Evolutionary conservation across 345 rosid species (phyloP), one percentile per base, ranked within the genome.

Genomic region (Trapa bicornis): DNA sequence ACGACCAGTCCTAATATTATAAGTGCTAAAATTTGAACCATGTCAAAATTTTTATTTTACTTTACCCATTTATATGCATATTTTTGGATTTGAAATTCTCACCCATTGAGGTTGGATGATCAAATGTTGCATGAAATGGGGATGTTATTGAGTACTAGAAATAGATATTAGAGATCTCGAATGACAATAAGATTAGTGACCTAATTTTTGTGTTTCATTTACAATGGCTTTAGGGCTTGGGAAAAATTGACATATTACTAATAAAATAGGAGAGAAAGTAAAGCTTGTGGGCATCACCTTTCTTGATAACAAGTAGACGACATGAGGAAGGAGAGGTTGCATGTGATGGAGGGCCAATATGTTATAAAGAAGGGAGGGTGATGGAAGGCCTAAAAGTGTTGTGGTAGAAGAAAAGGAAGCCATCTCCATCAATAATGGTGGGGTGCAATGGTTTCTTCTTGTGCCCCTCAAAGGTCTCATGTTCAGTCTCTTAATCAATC

Each of bases 261-360:
- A 35, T 54, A n/a, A 54, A 54, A 0, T 22, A 22, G 29, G 33
- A 54, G 9, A 11, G 33, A 54, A 54, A 64, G 32, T 2, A n/a
- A 39, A 64, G 33, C 5, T 64, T 64, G 47, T 37, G 50, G 6
- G n/a, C 37, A 14, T 17, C 37, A 15, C 6, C 10, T 43, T 65
- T 37, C 67, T 64, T n/a, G 47, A 42, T 64, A 7, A 39, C 47
- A 64, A 64, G 67, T 64, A 37, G 45, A 37, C 3, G 50, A 9
- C 47, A 54, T 1, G 70, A 47, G 36, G 42, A 15, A 12, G 62
- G 37, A 52, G 33, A 56, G 63, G 7, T 53, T 57, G 74, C 74
- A 71, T 71, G 74, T 71, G 74, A 66, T 37, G 68, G 68, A 64
- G 68, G 68, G 73, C 53, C 69, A 58, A 37, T 56, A 1, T 3